phyloP scores from a whole-genome alignment of 305 asterid species.

The Fraxinus ornus region DNA sequence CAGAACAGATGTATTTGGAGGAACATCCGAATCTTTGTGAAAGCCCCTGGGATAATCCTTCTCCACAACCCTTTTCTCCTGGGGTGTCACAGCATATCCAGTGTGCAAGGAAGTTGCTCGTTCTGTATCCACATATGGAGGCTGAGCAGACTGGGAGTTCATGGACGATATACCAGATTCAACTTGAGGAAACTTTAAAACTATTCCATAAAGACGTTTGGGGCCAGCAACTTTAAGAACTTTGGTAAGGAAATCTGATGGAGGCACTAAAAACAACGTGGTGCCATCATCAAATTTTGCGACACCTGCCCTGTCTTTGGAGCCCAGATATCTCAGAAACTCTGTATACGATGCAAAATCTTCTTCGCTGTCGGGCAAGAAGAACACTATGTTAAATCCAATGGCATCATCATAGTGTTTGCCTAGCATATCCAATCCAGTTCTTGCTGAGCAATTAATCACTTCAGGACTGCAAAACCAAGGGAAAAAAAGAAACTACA shows the following conservation, averaged over 20 bases:
- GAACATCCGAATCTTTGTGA: slow-evolving; percentile 47
- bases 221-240: slow-evolving; percentile 86
- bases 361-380: slow-evolving; percentile 87
- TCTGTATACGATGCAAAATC: slow-evolving; percentile 94
- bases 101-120: slow-evolving; percentile 36
- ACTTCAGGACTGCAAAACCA: slow-evolving; percentile 67
- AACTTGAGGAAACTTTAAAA: slow-evolving; percentile 67
- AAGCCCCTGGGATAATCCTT: slow-evolving; percentile 37
- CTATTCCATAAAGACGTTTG: slow-evolving; percentile 89
- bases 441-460: slow-evolving; percentile 86
- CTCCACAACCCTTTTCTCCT: slow-evolving; percentile 41
- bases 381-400: slow-evolving; percentile 78
- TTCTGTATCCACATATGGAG: slow-evolving; percentile 49
- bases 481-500: not conserved
- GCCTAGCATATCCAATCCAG: slow-evolving; percentile 83
- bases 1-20: slow-evolving; percentile 39
- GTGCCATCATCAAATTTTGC: slow-evolving; percentile 91
- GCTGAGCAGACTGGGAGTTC: slow-evolving; percentile 39
- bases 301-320: slow-evolving; percentile 90
- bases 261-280: slow-evolving; percentile 93
- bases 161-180: slow-evolving; percentile 37
- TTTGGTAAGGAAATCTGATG: slow-evolving; percentile 70
- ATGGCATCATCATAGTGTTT: slow-evolving; percentile 86
- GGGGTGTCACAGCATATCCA: slow-evolving; percentile 41
- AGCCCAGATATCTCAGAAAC: slow-evolving; percentile 77